Base-by-base conservation (phyloP, 495 filamentous ascomycete species). In the Penicillium parvum region DNA sequence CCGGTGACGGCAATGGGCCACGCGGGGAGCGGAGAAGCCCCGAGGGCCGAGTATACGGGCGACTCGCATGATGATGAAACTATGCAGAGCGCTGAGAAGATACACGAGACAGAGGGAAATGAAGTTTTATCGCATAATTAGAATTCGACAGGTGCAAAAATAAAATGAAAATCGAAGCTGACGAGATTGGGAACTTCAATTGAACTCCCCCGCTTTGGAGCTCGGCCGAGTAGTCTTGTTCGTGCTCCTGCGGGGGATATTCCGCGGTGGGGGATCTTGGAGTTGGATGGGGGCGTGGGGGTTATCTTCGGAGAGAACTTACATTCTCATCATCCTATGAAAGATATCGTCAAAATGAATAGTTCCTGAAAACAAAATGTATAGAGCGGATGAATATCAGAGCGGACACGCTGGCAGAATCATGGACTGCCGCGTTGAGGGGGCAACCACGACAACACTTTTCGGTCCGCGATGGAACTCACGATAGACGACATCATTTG, bases 371-470 rank as follows among this genome's bases (percentile, higher is more conserved):
- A n/a, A n/a, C n/a, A n/a, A n/a, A n/a, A n/a, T n/a, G n/a, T n/a
- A n/a, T n/a, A n/a, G n/a, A n/a, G n/a, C n/a, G n/a, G n/a, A n/a
- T n/a, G n/a, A n/a, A n/a, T n/a, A n/a, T n/a, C n/a, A n/a, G n/a
- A n/a, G n/a, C n/a, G n/a, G n/a, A n/a, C n/a, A n/a, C n/a, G n/a
- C 32, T 38, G 43, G 43, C 32, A 14, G 18, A 26, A 37, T n/a
- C 14, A 11, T 3, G 2, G 10, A 7, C 8, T 6, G 16, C 29
- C 25, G 30, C 32, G 64, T 67, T 65, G 63, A 62, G 29, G 56
- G 58, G 63, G 65, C 65, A 69, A 69, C 65, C 52, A 43, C 41
- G 25, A 46, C 47, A 50, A 50, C 46, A 46, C 34, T 44, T 44
- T 45, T 49, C 43, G 32, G 38, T 37, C 37, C 19, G 12, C 40